Evolutionary conservation across 1,284 basidiomycete genomes (phyloP).

Genomic region (Coriolopsis trogii): DNA sequence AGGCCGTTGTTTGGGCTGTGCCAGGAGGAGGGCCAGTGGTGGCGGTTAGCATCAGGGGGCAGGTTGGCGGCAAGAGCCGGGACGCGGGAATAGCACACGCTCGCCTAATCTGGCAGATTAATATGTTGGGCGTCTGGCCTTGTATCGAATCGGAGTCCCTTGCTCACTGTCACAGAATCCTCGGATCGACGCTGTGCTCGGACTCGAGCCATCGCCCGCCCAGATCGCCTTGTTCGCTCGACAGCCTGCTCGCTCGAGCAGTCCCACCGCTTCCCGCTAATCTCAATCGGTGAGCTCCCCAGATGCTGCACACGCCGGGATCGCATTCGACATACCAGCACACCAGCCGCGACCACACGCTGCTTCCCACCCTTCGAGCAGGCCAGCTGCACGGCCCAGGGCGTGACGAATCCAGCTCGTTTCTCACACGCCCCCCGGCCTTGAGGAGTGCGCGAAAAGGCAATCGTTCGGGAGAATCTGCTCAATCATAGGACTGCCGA

Average conservation of each 20-base stretch:
- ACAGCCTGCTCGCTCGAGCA: slow-evolving; percentile 10
- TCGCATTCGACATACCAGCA: background rate
- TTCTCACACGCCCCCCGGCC: slow-evolving; percentile 11
- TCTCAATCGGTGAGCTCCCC: slow-evolving; percentile 9
- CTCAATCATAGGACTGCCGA: slow-evolving; percentile 12
- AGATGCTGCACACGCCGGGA: background rate
- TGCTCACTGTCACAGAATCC: slow-evolving; percentile 21
- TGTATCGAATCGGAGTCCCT: too few relatives aligned
- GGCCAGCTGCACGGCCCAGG: slow-evolving; percentile 9
- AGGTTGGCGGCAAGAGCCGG: slow-evolving; percentile 20
- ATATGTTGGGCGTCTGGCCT: too few relatives aligned
- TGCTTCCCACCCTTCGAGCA: too few relatives aligned
- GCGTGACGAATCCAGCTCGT: slow-evolving; percentile 10
- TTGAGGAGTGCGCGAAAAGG: slow-evolving; percentile 17
- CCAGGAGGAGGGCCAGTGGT: slow-evolving; percentile 20
- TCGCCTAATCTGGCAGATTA: slow-evolving; percentile 14
- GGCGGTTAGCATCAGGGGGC: slow-evolving; percentile 22
- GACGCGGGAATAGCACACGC: background rate
- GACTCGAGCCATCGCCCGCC: slow-evolving; percentile 5
- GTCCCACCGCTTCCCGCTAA: slow-evolving; percentile 9
- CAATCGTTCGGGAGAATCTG: slow-evolving; percentile 25
- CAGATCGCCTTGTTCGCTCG: slow-evolving; percentile 19
- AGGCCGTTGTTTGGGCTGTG: slow-evolving; percentile 22
- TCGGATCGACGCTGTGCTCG: slow-evolving; percentile 25
- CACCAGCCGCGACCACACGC: too few relatives aligned